Evolutionary conservation across 1,139 yeast species (phyloP).

Genomic region (Ashbya aceris): DNA sequence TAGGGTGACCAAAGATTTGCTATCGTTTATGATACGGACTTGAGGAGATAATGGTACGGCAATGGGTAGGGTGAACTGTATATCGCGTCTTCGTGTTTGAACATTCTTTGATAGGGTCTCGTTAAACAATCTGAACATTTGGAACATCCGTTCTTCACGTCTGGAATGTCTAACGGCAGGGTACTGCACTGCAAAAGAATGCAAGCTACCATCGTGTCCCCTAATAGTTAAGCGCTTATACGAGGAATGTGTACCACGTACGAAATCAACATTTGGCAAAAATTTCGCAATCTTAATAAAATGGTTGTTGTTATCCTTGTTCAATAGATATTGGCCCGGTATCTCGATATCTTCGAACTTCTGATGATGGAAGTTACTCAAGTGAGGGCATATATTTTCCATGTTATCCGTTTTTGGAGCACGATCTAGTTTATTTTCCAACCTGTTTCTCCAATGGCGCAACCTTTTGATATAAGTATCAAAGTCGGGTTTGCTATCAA

Average conservation of each 20-base stretch:
- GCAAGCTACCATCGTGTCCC: constrained; percentile 88
- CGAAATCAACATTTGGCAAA: constrained; percentile 78
- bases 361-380: constrained; percentile 96
- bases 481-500: constrained; percentile 77
- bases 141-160: constrained; percentile 91
- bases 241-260: constrained; percentile 88
- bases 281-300: constrained; percentile 90
- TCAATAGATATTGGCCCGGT: constrained; percentile 88
- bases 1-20: constrained; percentile 66
- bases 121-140: constrained; percentile 79
- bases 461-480: constrained; percentile 78
- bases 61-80: constrained; percentile 78
- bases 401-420: constrained; percentile 61
- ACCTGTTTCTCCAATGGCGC: constrained; percentile 85
- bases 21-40: constrained; percentile 83
- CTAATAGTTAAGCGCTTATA: constrained; percentile 82
- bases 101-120: constrained; percentile 73
- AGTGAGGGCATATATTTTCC: constrained; percentile 87
- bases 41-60: constrained; percentile 95
- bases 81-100: constrained; percentile 77
- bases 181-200: constrained; percentile 91
- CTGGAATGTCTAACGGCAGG: constrained; percentile 98
- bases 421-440: constrained; percentile 86
- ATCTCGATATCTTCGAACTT: constrained; percentile 96
- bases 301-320: constrained; percentile 76